phyloP scores from a whole-genome alignment of 2,329 filamentous ascomycete genomes.

The Fusarium marasasianum region DNA sequence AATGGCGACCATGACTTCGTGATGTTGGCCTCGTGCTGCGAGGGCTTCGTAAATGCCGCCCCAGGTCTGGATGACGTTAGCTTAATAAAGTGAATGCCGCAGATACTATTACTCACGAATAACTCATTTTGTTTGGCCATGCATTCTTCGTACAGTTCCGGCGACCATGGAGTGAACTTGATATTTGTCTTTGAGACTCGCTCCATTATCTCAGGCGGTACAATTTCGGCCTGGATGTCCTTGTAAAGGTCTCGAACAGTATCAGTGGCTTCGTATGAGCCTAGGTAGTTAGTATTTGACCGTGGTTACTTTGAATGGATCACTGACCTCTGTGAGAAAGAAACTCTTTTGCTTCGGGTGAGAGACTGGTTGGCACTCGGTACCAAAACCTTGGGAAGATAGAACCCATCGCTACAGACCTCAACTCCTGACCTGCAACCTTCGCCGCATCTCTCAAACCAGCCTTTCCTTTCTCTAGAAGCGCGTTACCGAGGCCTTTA shows the following conservation, averaged over 20 bases:
- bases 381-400: constrained; percentile 36
- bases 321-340: constrained; percentile 23
- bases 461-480: constrained; percentile 16
- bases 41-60: constrained; percentile 21
- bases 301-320: rapidly evolving
- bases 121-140: constrained; percentile 30
- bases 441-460: neutral
- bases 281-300: rapidly evolving
- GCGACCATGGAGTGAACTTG: constrained; percentile 35
- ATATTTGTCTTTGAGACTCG: constrained; percentile 26
- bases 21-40: constrained; percentile 23
- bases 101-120: constrained; percentile 18
- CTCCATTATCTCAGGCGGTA: constrained; percentile 26
- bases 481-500: constrained; percentile 27
- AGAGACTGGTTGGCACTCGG: constrained; percentile 14
- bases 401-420: constrained; percentile 33
- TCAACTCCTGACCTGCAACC: neutral
- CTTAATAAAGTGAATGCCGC: rapidly evolving
- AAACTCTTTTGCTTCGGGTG: constrained; percentile 27
- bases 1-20: constrained; percentile 37
- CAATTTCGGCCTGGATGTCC: constrained; percentile 16
- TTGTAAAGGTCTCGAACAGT: neutral
- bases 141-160: constrained; percentile 39
- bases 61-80: constrained; percentile 28
- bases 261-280: too few relatives aligned